Base-by-base conservation (phyloP, 495 filamentous ascomycete genomes). In the Hypoxylon cercidicola region DNA sequence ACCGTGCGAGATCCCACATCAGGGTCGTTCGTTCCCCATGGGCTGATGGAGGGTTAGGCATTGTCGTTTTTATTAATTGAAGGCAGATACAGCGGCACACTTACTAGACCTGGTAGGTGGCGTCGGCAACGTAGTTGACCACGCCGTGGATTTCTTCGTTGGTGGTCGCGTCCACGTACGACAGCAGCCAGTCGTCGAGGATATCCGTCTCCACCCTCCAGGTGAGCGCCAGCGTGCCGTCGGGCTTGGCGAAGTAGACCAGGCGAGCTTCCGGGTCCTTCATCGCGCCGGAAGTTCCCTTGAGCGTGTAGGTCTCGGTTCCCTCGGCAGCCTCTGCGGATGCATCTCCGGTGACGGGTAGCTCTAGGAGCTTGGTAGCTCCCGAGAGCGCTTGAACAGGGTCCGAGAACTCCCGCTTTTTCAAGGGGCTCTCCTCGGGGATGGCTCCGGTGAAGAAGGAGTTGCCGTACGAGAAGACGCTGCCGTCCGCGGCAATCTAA, bases 201-300 rank as follows among this genome's bases (percentile, higher is more conserved):
- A 82, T 61, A 46, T 84, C 80, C 0, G 81, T 82, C 70, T 83
- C 80, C 5, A 84, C 68, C 53, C 78, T 76, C 81, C 81, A 84
- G 0, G 79, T 74, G 18, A 82, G 71, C 15, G 74, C 74, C 4
- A 84, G 68, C 13, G 60, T 72, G 9, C 74, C 75, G 13, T 78
- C 72, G n/a, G 72, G 60, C 50, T 74, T 77, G 58, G 75, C 70
- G 45, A 81, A 74, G 69, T 83, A 84, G 12, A 81, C 75, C 30
- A 82, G 60, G 16, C 72, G 69, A 12, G 79, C 80, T 44, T 76
- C 74, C 19, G 81, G 81, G 44, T 82, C 79, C 55, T 74, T 72
- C 45, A 66, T 46, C 1, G 75, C 73, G 0, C 79, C 79, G 2
- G 68, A 69, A 32, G 78, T 76, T 19, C 74, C 70, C 51, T 69